These are phyloP conservation scores for Phytophthora multivora DNA, from an alignment of 352 stramenopile genomes.

Conservation along the genomic window DNA sequence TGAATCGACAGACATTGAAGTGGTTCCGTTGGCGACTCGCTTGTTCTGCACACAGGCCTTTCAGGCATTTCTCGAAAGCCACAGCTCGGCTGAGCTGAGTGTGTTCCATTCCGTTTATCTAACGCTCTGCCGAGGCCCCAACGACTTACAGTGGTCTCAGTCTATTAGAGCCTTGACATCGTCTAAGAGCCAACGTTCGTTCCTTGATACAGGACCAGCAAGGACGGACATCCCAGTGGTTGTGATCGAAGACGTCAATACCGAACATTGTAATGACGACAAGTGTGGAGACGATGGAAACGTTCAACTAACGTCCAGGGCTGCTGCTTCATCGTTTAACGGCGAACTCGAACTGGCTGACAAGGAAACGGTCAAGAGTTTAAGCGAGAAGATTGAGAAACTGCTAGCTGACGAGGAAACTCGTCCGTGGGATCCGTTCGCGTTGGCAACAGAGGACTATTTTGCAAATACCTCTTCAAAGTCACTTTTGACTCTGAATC, in stretches of 20 bases:
- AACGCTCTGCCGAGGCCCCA: slow-evolving; percentile 53
- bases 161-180: slow-evolving; percentile 38
- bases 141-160: slow-evolving; percentile 56
- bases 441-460: slow-evolving; percentile 17
- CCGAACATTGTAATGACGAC: neutral
- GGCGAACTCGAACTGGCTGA: neutral
- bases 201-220: slow-evolving; percentile 22
- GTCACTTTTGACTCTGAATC: slow-evolving; percentile 2
- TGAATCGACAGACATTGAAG: slow-evolving; percentile 58
- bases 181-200: slow-evolving; percentile 28
- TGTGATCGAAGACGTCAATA: slow-evolving; percentile 7
- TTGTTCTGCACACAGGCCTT: slow-evolving; percentile 81
- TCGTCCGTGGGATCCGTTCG: slow-evolving; percentile 31
- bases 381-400: slow-evolving; percentile 43
- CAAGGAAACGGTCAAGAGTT: slow-evolving; percentile 8
- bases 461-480: slow-evolving; percentile 7
- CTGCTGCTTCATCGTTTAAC: neutral
- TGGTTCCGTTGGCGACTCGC: slow-evolving; percentile 67
- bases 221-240: slow-evolving; percentile 30
- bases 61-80: slow-evolving; percentile 81
- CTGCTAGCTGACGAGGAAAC: slow-evolving; percentile 29
- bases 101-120: slow-evolving; percentile 83
- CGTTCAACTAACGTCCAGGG: neutral
- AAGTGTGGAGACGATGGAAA: neutral
- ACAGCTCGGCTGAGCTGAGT: slow-evolving; percentile 68